These are phyloP conservation scores for Periconia macrospinosa DNA, from an alignment of 2,329 filamentous ascomycete genomes.

Conservation along the genomic window DNA sequence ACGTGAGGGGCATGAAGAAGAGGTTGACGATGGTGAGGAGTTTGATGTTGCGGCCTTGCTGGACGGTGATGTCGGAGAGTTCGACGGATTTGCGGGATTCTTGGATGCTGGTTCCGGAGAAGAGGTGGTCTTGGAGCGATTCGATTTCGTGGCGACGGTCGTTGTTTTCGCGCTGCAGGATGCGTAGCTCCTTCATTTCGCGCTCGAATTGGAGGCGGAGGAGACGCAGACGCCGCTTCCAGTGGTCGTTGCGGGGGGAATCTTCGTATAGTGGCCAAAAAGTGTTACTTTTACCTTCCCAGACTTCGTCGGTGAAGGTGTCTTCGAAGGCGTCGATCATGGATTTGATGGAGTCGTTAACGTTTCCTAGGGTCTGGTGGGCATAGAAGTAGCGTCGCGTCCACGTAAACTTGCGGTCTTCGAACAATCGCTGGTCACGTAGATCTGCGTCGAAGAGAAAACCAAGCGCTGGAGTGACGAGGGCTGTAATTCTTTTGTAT, in stretches of 20 bases:
- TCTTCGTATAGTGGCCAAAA: conserved; percentile 59
- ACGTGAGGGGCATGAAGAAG: conserved; percentile 64
- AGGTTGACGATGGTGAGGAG: conserved; percentile 61
- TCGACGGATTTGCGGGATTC: conserved; percentile 64
- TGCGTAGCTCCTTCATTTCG: conserved; percentile 54
- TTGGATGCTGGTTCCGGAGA: conserved; percentile 64
- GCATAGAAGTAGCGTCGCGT: conserved; percentile 66
- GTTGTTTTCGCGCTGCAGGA: conserved; percentile 56
- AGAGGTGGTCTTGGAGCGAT: conserved; percentile 63
- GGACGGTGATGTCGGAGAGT: conserved; percentile 52
- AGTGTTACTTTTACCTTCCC: conserved; percentile 57
- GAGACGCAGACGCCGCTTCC: conserved; percentile 52
- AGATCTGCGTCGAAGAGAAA: conserved; percentile 62
- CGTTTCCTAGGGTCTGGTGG: conserved; percentile 62
- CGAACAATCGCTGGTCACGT: conserved; percentile 62
- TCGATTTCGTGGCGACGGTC: conserved; percentile 58
- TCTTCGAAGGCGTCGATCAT: conserved; percentile 61
- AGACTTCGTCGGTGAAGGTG: conserved; percentile 62
- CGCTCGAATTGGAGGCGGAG: conserved; percentile 55
- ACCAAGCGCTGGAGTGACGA: conserved; percentile 61
- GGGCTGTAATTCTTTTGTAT: conserved; percentile 58
- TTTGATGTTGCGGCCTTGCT: conserved; percentile 65
- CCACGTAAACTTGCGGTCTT: conserved; percentile 64
- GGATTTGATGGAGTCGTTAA: conserved; percentile 62
- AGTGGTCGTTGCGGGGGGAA: conserved; percentile 50